Evolutionary conservation across 345 rosid genomes (phyloP), one percentile per base, ranked within the genome.

Genomic region (Rhodamnia argentea): DNA sequence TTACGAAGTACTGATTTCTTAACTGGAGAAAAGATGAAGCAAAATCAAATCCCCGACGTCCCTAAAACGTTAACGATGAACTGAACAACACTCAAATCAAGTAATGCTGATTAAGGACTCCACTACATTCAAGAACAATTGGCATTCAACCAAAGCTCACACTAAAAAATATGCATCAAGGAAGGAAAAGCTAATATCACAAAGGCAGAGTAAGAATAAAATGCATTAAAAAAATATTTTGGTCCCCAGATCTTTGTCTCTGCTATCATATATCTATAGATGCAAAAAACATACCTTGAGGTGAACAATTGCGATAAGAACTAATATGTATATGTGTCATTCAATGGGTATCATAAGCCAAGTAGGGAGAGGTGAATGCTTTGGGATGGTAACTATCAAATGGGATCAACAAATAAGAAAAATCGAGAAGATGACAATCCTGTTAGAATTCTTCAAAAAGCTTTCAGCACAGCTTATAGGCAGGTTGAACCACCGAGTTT

Each of bases 1-100:
- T 95, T 89, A 76, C 95, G 89, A 27, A 83, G 91, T 70, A 64
- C 87, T 88, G 95, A 86, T 86, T 91, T 94, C 92, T 92, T 94
- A 87, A 91, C 99, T 96, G 93, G 84, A 86, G 52, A 90, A 88
- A 88, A 83, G 37, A 86, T 62, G 84, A 78, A 26, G 44, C 85
- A 85, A 27, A 26, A 52, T 26, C 32, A 83, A 26, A 29, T 64
- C 27, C 22, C 75, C 44, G 59, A 82, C n/a, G 37, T 83, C 64
- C 86, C 85, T 44, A 83, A 54, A 83, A 81, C 26, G 84, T 83
- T 50, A 37, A 32, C 20, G 47, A 70, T 70, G 78, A 70, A 70
- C 47, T 37, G 26, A 70, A 70, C 1, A 70, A 37, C 37, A 70
- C 78, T 18, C 78, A 32, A 37, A 70, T 70, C 78, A 70, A 32